Evolutionary conservation across 306 rosid species (phyloP).

Genomic region (Fragaria iinumae): DNA sequence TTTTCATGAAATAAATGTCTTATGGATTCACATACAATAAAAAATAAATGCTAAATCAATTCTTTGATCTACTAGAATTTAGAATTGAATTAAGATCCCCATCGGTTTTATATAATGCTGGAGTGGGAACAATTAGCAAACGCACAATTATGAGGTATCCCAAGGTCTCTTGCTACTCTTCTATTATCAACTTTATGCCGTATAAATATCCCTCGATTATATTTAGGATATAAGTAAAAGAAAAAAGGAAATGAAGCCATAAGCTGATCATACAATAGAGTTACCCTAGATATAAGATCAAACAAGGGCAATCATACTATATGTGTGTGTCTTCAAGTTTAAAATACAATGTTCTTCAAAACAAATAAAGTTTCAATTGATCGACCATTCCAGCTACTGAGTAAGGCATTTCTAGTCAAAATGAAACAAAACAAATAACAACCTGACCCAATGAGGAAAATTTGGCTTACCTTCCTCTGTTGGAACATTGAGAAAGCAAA

Average conservation of each 20-base stretch:
- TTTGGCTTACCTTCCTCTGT: conserved; percentile 74
- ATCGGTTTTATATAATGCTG: neutral
- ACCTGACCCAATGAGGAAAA: conserved; percentile 1
- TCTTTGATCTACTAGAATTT: neutral
- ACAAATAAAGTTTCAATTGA: conserved; percentile 1
- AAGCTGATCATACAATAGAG: no score
- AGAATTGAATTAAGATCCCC: neutral
- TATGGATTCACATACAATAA: neutral
- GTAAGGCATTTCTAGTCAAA: neutral
- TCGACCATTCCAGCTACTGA: neutral
- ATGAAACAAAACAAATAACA: neutral
- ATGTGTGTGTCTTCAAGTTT: no score
- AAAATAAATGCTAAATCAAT: neutral
- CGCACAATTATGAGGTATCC: neutral
- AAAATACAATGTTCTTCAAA: neutral
- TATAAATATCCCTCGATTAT: neutral
- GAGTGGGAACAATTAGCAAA: neutral
- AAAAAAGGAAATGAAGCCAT: neutral
- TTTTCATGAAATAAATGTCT: neutral
- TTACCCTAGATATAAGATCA: neutral
- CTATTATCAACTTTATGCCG: neutral
- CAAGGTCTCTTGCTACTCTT: neutral
- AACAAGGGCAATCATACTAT: no score
- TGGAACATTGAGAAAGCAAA: conserved; percentile 97
- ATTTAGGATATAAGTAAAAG: neutral